A percentile compares a stretch with the other conserved stretches of the same genome.
Evolutionary conservation across 2,329 filamentous ascomycete species (phyloP).

Genomic region (Westerdykella ornata): DNA sequence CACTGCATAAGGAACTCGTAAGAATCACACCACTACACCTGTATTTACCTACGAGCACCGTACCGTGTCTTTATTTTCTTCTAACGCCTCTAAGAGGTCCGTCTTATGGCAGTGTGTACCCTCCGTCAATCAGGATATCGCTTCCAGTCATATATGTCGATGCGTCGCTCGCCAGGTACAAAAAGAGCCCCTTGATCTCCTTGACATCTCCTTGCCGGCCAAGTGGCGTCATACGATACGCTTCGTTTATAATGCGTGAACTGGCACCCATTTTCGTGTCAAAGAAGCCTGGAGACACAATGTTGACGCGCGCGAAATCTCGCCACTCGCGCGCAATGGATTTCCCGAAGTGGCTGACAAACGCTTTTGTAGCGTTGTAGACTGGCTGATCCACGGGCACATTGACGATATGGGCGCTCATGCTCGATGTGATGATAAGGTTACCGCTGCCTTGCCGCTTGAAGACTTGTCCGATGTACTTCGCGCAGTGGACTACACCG

Average conservation of each 20-base stretch:
- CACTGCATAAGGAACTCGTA: no score
- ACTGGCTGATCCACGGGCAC: slow-evolving; percentile 59
- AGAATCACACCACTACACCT: no score
- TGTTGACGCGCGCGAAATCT: slow-evolving; percentile 60
- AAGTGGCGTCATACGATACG: slow-evolving; percentile 68
- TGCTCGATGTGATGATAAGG: slow-evolving; percentile 58
- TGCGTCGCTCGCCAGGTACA: slow-evolving; percentile 76
- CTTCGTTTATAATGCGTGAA: slow-evolving; percentile 55
- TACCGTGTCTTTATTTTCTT: background rate
- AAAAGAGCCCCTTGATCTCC: slow-evolving; percentile 73
- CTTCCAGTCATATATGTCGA: slow-evolving; percentile 69
- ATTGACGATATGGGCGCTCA: slow-evolving; percentile 76
- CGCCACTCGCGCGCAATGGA: slow-evolving; percentile 61
- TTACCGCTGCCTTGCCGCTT: slow-evolving; percentile 46
- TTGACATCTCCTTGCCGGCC: slow-evolving; percentile 63
- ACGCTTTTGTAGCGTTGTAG: slow-evolving; percentile 50
- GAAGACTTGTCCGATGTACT: slow-evolving; percentile 39
- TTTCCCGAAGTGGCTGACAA: slow-evolving; percentile 55
- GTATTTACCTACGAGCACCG: background rate
- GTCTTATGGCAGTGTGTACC: slow-evolving; percentile 49
- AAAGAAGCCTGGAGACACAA: slow-evolving; percentile 60
- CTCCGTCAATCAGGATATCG: slow-evolving; percentile 69
- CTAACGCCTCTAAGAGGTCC: background rate
- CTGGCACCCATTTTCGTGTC: slow-evolving; percentile 59
- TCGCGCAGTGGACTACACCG: slow-evolving; percentile 41